Evolutionary conservation across 225 moss, liverwort and hornwort species (phyloP), one percentile per base, ranked within the genome.

Genomic region (Ulota crispa): DNA sequence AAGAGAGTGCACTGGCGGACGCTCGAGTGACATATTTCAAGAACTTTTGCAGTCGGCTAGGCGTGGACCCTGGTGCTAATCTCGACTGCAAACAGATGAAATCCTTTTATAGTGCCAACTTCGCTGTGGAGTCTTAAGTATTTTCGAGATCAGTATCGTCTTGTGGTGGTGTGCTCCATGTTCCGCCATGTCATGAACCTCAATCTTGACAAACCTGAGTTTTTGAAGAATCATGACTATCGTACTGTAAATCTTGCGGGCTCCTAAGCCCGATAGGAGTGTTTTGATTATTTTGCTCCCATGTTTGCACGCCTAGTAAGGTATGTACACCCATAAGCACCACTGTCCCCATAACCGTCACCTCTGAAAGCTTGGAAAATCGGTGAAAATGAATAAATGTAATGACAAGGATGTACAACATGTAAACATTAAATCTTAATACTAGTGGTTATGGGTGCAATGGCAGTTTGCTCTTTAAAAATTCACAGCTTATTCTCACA

Each of bases 51-150:
- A 28, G 2, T 0, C 80, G 9, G 5, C 59, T 94, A 12, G 45
- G 60, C 11, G 79, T 91, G 24, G 45, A 62, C 34, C 83, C 92
- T 10, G 94, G 93, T 36, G 42, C 28, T 20, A 92, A 94, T 66
- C 78, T 94, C 0, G 87, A 89, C 72, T 93, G 91, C 80, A 87
- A 72, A 32, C 62, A 20, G 2, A 90, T 88, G 90, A 83, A 3
- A 42, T 83, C 87, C 36, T 90, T 87, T 31, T 87, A 85, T 37
- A 0, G 61, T 31, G 31, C 63, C 20, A 73, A 61, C 0, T 23
- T 27, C 42, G 56, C 16, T 56, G 75, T 42, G 32, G 57, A 77
- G 45, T 45, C 68, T 55, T 83, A 68, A 75, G 50, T 4, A 20
- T 5, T 21, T 80, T 10, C 72, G 7, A 34, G 19, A 9, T 41